Evolutionary conservation across 1,284 basidiomycete genomes (phyloP).

Genomic region (Puccinia horiana): DNA sequence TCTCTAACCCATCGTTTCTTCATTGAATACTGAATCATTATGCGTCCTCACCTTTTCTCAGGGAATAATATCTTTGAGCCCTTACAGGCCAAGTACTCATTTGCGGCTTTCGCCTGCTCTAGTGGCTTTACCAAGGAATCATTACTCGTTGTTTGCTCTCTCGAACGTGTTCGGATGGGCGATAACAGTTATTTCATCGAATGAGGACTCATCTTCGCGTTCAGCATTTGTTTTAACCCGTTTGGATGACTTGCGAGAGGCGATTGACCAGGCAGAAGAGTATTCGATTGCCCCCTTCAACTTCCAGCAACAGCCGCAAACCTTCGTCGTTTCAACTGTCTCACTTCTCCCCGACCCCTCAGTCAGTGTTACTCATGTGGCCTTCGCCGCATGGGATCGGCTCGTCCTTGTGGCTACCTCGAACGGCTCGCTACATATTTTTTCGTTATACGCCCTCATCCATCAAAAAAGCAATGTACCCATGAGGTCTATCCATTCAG

Average conservation of each 20-base stretch:
- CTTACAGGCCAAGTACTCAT: slow-evolving; percentile 17
- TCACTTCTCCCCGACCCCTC: slow-evolving; percentile 14
- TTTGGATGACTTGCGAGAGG: neutral
- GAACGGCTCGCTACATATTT: slow-evolving; percentile 39
- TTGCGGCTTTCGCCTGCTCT: slow-evolving; percentile 21
- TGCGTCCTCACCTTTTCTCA: neutral
- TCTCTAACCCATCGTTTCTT: too few species aligned
- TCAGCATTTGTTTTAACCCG: slow-evolving; percentile 29
- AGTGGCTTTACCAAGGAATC: neutral
- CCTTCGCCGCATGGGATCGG: slow-evolving; percentile 48
- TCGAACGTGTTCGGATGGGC: slow-evolving; percentile 48
- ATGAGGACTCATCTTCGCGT: neutral
- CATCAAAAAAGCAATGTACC: neutral
- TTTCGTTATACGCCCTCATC: slow-evolving; percentile 30
- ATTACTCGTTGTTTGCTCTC: slow-evolving; percentile 30
- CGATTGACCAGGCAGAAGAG: slow-evolving; percentile 16
- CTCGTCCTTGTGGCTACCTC: slow-evolving; percentile 43
- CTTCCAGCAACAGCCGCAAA: neutral
- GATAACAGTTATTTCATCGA: slow-evolving; percentile 16
- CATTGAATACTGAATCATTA: neutral
- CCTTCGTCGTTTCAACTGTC: slow-evolving; percentile 11
- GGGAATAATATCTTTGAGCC: slow-evolving; percentile 22
- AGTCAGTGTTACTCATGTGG: slow-evolving; percentile 30
- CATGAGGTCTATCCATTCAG: neutral
- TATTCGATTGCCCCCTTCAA: neutral